Evolutionary conservation across 108 stramenopile genomes (phyloP).

Genomic region (Pseudonitzschia multistriata): DNA sequence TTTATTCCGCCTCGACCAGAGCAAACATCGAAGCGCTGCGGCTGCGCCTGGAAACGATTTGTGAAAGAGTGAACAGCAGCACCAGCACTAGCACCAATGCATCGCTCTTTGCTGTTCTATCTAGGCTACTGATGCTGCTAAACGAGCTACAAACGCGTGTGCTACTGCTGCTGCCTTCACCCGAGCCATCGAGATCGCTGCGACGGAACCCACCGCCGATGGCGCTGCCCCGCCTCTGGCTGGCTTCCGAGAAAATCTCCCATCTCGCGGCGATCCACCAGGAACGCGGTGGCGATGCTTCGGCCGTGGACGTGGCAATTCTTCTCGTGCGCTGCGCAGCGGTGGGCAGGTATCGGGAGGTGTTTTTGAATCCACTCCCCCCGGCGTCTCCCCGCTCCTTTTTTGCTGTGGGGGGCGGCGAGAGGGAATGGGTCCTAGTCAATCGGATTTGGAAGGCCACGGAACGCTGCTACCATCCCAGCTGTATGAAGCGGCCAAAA

Average conservation of each 20-base stretch:
- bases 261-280: neutral
- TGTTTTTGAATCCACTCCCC: slow-evolving; percentile 4
- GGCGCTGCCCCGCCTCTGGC: neutral
- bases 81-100: neutral
- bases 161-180: neutral
- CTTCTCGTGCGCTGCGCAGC: neutral
- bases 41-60: neutral
- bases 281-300: too few species aligned
- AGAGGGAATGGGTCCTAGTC: neutral
- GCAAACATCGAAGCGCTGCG: neutral
- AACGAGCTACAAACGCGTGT: slow-evolving; percentile 7
- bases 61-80: neutral
- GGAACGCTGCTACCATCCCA: neutral
- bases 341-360: neutral
- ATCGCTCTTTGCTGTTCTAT: slow-evolving; percentile 7
- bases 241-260: neutral
- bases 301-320: neutral
- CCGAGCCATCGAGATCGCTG: too few species aligned
- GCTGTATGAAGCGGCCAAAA: neutral
- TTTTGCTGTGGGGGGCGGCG: neutral
- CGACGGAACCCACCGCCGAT: neutral
- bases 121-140: neutral
- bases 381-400: neutral
- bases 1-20: neutral
- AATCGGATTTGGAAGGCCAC: slow-evolving; percentile 1